A percentile compares a stretch with the other conserved stretches of the same genome.
phyloP scores from a whole-genome alignment of 2,329 filamentous ascomycete species.

The Triangularia setosa region DNA sequence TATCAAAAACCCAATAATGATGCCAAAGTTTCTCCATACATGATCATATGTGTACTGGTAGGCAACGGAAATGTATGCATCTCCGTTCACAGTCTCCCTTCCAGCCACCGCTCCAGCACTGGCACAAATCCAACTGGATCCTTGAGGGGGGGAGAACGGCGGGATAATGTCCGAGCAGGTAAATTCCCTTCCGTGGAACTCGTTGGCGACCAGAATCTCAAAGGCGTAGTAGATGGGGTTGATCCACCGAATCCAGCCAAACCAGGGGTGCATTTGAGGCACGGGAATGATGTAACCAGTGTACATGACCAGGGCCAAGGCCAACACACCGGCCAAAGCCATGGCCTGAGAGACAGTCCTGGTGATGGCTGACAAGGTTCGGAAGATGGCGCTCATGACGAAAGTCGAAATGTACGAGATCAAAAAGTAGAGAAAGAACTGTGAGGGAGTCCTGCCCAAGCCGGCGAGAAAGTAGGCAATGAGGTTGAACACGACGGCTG shows the following conservation, averaged over 20 bases:
- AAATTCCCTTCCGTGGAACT: conserved; percentile 59
- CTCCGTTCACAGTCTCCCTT: conserved; percentile 52
- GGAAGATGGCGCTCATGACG: conserved; percentile 72
- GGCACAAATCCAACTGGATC: conserved; percentile 49
- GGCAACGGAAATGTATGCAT: conserved; percentile 53
- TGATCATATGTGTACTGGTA: conserved; percentile 56
- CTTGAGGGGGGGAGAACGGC: conserved; percentile 40
- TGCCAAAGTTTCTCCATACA: conserved; percentile 66
- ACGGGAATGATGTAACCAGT: conserved; percentile 54
- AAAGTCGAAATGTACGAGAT: conserved; percentile 65
- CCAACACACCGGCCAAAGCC: conserved; percentile 49
- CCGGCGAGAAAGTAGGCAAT: conserved; percentile 56
- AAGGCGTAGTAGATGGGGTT: conserved; percentile 73
- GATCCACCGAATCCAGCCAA: conserved; percentile 71
- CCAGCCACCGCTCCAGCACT: conserved; percentile 54
- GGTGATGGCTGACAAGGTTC: conserved; percentile 68
- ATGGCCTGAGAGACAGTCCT: conserved; percentile 59
- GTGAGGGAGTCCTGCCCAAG: conserved; percentile 53
- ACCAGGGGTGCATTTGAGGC: conserved; percentile 66
- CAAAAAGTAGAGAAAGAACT: conserved; percentile 75
- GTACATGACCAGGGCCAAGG: conserved; percentile 57
- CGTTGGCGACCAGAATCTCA: conserved; percentile 46
- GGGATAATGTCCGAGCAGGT: conserved; percentile 51
- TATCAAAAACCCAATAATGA: conserved; percentile 60
- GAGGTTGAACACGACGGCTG: conserved; percentile 49